These are phyloP conservation scores for Noccaea bulbosa DNA, from an alignment of 345 rosid species.

Conservation along the genomic window DNA sequence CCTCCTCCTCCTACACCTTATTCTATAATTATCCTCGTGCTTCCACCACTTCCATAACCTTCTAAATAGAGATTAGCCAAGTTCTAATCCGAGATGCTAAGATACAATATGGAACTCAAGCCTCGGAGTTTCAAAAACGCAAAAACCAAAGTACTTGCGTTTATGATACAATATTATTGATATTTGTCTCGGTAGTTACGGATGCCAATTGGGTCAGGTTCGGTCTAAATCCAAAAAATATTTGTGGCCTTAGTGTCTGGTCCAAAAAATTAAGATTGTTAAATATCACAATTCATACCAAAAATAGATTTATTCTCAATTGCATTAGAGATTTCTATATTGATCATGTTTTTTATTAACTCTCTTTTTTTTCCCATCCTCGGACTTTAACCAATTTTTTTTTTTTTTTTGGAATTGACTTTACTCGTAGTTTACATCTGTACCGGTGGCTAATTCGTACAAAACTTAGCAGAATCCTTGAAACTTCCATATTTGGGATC, in stretches of 20 bases:
- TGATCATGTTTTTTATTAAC: background rate
- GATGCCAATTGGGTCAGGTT: constrained; percentile 8
- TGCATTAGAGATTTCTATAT: background rate
- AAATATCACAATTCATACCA: background rate
- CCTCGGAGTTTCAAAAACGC: background rate
- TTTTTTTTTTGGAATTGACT: background rate
- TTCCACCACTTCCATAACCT: constrained; percentile 12
- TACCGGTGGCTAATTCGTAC: background rate
- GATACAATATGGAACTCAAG: background rate
- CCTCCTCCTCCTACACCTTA: constrained; percentile 3
- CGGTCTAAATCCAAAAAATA: background rate
- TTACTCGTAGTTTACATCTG: background rate
- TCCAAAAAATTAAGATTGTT: background rate
- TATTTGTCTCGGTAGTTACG: background rate
- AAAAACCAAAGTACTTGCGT: constrained; percentile 16
- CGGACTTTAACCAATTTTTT: background rate
- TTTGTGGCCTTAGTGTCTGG: background rate
- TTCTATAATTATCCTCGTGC: constrained; percentile 30
- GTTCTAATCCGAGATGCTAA: background rate
- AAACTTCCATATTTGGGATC: constrained; percentile 10
- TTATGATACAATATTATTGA: background rate
- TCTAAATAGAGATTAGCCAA: constrained; percentile 15
- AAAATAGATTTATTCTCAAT: background rate
- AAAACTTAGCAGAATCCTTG: constrained; percentile 6
- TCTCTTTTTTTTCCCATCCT: background rate